Evolutionary conservation across 2,329 filamentous ascomycete species (phyloP), one percentile per base, ranked within the genome.

Genomic region (Juglanconis oblonga): DNA sequence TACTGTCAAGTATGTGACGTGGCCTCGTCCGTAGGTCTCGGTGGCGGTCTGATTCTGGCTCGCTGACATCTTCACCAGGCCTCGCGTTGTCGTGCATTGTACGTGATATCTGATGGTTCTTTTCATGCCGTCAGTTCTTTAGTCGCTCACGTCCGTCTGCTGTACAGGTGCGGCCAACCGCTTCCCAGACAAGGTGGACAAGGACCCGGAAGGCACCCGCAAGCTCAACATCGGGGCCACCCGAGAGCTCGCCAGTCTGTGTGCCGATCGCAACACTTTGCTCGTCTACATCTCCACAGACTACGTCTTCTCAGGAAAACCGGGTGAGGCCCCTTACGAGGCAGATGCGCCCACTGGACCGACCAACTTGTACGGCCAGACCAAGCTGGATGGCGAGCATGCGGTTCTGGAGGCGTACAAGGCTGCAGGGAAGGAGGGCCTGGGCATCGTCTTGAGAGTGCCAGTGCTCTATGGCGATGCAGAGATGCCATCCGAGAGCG

Each of bases 271-370:
- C 67, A 82, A 75, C 45, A 82, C 85, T 56, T 72, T 91, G 53
- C 77, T 92, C 36, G 84, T 92, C 69, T 93, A 92, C 75, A 90
- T 93, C 67, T 92, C 89, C 8, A 93, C 90, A 52, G 90, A 93
- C 74, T 93, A 93, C 68, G 89, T 93, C 54, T 93, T 93, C 71
- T 78, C 88, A 0, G 90, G 90, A 14, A 79, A 76, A 42, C 82
- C 81, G 1, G 91, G 92, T n/a, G 89, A 96, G 58, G 92, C 92
- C 5, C 93, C 92, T 0, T 97, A 97, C 73, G 85, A 88, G 67
- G 77, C 81, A 0, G 80, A 86, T 62, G 82, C 87, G 1, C 69
- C 76, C 9, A 84, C 91, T 0, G 78, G 78, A 1, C 92, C 92
- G 10, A 86, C 92, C 2, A 97, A 97, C 69, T 74, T 93, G 62